Percentiles rank a stretch among this genome's conserved stretches.
These are phyloP conservation scores for Colletotrichum salicis DNA, from an alignment of 2,329 filamentous ascomycete genomes.

Conservation along the genomic window DNA sequence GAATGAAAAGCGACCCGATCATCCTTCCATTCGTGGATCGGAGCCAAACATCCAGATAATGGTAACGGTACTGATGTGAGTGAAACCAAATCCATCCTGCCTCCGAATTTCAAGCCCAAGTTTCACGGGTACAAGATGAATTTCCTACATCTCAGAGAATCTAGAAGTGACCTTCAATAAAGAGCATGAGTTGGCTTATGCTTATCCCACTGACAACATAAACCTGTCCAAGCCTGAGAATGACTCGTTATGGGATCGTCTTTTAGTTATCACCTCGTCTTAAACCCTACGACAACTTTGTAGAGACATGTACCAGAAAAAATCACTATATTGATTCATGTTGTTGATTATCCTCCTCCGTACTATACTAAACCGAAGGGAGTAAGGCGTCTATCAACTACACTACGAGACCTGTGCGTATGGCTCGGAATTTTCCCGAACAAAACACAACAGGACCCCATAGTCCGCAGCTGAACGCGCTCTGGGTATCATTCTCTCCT, in stretches of 20 bases:
- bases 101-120: too few species aligned
- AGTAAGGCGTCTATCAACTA: neutral
- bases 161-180: too few species aligned
- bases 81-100: too few species aligned
- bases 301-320: neutral
- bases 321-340: neutral
- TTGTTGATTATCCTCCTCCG: neutral
- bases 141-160: too few species aligned
- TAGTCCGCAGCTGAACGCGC: neutral
- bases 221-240: neutral
- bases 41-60: too few species aligned
- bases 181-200: neutral
- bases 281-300: neutral
- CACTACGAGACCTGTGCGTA: neutral
- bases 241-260: neutral
- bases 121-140: too few species aligned
- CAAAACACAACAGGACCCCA: too few species aligned
- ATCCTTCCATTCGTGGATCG: too few species aligned
- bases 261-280: neutral
- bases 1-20: too few species aligned
- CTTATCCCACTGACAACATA: neutral
- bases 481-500: conserved; percentile 20
- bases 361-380: neutral
- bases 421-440: neutral
- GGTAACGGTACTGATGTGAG: too few species aligned